Evolutionary conservation across 768 basidiomycete species (phyloP).

Genomic region (Kwoniella heveanensis): DNA sequence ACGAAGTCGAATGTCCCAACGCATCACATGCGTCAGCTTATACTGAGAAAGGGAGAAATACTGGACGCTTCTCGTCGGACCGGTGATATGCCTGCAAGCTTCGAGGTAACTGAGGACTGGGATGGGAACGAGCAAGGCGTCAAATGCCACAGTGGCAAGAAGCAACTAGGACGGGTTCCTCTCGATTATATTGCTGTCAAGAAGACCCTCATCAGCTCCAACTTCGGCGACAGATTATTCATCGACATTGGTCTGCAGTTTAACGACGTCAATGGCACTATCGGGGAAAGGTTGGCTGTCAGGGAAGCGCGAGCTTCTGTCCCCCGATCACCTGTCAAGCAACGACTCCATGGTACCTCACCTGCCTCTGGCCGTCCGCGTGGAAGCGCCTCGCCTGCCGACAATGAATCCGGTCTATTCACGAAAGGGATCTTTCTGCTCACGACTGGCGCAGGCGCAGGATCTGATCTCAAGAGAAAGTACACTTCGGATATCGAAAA

Average conservation of each 20-base stretch:
- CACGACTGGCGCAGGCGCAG: slow-evolving; percentile 7
- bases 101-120: slow-evolving; percentile 31
- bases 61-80: slow-evolving; percentile 11
- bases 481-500: background rate
- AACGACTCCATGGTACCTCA: background rate
- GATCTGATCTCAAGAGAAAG: too few species aligned
- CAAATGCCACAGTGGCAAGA: background rate
- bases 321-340: slow-evolving; percentile 18
- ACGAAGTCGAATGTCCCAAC: slow-evolving; percentile 7
- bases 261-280: background rate
- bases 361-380: background rate
- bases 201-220: slow-evolving; percentile 6
- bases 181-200: slow-evolving; percentile 5
- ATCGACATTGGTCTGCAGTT: background rate
- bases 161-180: background rate
- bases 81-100: slow-evolving; percentile 2
- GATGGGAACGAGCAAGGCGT: slow-evolving; percentile 14
- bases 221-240: slow-evolving; percentile 13
- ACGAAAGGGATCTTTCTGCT: slow-evolving; percentile 18
- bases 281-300: background rate
- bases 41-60: slow-evolving; percentile 26
- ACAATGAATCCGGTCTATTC: background rate
- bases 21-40: slow-evolving; percentile 19
- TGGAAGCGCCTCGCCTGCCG: background rate
- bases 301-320: slow-evolving; percentile 6